Evolutionary conservation across 2,329 filamentous ascomycete genomes (phyloP).

Genomic region (Ophiostoma triangulosporum): DNA sequence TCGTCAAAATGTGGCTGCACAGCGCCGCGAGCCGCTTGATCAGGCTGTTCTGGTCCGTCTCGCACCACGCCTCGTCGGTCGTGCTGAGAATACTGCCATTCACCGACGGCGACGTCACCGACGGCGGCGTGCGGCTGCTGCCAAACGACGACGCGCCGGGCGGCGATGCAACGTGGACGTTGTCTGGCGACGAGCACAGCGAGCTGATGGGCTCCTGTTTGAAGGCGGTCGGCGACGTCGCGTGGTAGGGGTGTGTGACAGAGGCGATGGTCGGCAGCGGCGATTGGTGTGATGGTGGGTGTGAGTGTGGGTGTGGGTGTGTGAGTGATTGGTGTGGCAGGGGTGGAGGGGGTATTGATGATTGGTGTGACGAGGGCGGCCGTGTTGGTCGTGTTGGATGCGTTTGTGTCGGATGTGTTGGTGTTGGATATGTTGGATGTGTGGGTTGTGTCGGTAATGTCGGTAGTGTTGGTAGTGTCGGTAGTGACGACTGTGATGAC

Average conservation of each 20-base stretch:
- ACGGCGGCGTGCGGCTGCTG: not conserved
- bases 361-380: not conserved
- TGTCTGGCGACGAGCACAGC: not conserved
- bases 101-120: not conserved
- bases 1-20: constrained; percentile 12
- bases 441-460: not conserved
- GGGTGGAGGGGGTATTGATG: not conserved
- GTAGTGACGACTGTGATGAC: not conserved
- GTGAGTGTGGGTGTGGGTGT: not conserved
- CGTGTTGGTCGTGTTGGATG: not conserved
- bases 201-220: not conserved
- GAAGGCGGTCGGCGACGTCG: not conserved
- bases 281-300: not conserved
- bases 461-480: not conserved
- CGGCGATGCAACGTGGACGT: not conserved
- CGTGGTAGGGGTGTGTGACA: not conserved
- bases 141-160: not conserved
- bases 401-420: not conserved
- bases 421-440: not conserved
- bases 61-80: constrained; percentile 5
- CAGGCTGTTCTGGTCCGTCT: constrained; percentile 13
- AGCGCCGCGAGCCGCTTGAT: constrained; percentile 12
- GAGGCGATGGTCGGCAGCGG: not conserved
- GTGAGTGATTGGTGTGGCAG: not conserved
- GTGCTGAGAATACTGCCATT: not conserved